Percentiles rank a stretch among this genome's conserved stretches.
These are phyloP conservation scores for Mycena albidolilacea DNA, from an alignment of 768 basidiomycete species.

Conservation along the genomic window DNA sequence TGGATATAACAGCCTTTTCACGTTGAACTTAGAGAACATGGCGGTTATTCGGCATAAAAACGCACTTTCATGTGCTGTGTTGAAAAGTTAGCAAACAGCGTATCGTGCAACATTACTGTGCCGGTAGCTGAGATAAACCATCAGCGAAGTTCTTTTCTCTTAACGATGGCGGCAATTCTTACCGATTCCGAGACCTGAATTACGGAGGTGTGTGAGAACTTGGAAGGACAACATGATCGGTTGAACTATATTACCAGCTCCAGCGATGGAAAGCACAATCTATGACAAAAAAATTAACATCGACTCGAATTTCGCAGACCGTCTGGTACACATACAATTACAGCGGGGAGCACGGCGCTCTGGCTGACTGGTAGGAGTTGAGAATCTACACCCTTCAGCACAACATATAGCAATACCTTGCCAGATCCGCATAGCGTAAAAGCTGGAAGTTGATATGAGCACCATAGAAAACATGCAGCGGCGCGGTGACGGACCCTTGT, in stretches of 20 bases:
- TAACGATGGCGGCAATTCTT: neutral
- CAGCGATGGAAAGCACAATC: slow-evolving; percentile 39
- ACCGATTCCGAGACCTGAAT: slow-evolving; percentile 10
- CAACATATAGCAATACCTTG: neutral
- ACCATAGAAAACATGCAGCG: neutral
- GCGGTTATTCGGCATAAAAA: too few species aligned
- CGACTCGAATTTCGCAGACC: neutral
- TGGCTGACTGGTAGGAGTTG: slow-evolving; percentile 30
- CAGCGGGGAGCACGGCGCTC: slow-evolving; percentile 28
- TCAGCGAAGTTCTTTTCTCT: neutral
- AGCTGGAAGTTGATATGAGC: slow-evolving; percentile 26
- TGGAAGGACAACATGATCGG: neutral
- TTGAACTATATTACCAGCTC: slow-evolving; percentile 9
- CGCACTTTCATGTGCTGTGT: neutral
- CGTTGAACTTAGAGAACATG: too few species aligned
- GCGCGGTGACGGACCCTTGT: slow-evolving; percentile 39
- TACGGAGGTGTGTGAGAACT: neutral
- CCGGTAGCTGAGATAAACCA: slow-evolving; percentile 34
- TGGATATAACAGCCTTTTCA: slow-evolving; percentile 13
- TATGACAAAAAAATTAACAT: slow-evolving; percentile 8
- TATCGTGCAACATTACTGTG: slow-evolving; percentile 31
- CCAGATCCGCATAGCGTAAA: slow-evolving; percentile 42
- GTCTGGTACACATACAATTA: slow-evolving; percentile 29
- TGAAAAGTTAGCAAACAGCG: slow-evolving; percentile 35
- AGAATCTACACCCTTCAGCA: too few species aligned